phyloP scores from a whole-genome alignment of 441 rosid genomes.

The Populus tomentosa region DNA sequence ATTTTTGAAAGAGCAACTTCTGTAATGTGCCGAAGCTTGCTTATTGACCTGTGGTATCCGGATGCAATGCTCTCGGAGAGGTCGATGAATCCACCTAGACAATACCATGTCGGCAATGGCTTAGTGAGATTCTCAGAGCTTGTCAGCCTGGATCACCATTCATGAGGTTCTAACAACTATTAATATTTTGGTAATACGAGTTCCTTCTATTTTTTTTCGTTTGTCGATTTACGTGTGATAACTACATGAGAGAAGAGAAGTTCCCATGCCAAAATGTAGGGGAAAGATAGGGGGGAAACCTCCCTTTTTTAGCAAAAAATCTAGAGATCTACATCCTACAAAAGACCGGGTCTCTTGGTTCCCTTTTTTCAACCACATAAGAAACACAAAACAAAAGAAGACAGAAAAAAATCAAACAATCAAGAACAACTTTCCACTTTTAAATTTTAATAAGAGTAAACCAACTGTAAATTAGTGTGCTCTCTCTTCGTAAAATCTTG shows the following conservation, averaged over 20 bases:
- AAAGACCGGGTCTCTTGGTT: conserved; percentile 44
- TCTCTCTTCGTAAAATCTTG: background rate
- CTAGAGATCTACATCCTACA: conserved; percentile 38
- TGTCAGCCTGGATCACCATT: background rate
- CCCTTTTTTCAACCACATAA: conserved; percentile 17
- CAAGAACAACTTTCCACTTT: background rate
- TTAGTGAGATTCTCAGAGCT: background rate
- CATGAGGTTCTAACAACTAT: no score
- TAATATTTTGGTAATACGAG: no score
- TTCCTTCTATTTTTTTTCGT: background rate
- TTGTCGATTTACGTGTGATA: background rate
- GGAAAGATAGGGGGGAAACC: background rate
- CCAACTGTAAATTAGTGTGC: background rate
- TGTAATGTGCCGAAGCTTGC: background rate
- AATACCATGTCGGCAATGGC: background rate
- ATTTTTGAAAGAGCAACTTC: background rate
- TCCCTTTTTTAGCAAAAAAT: conserved; percentile 29
- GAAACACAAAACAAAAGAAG: background rate
- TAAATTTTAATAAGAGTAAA: conserved; percentile 3
- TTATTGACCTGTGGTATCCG: background rate
- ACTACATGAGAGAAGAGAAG: background rate
- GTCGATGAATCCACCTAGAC: background rate
- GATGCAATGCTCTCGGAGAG: background rate
- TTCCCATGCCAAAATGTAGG: background rate
- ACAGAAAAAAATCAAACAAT: background rate